phyloP scores from a whole-genome alignment of 441 rosid genomes.

The Aquilaria agallochum region DNA sequence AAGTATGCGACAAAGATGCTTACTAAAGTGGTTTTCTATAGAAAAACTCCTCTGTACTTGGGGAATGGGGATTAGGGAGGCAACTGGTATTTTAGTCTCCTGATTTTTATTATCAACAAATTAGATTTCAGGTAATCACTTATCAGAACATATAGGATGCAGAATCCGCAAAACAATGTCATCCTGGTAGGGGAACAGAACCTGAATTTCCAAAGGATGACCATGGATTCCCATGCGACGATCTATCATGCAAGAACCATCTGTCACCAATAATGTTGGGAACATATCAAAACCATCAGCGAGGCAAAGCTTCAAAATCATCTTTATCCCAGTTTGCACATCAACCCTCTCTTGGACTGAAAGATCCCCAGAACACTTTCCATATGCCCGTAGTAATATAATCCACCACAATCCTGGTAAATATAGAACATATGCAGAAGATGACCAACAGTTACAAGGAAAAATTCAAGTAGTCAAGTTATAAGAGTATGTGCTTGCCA shows the following conservation, averaged over 20 bases:
- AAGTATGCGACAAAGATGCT: no score
- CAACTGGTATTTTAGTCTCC: no score
- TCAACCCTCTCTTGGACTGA: conserved; percentile 81
- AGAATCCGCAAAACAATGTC: no score
- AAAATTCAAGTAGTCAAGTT: conserved; percentile 5
- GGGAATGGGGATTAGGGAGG: no score
- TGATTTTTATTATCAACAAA: no score
- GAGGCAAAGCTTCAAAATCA: conserved; percentile 77
- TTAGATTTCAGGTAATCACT: no score
- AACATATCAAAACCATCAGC: conserved; percentile 94
- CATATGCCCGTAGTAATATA: conserved; percentile 64
- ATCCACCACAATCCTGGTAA: conserved; percentile 71
- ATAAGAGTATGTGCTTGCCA: conserved; percentile 32
- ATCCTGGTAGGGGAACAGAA: conserved; percentile 9
- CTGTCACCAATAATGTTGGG: conserved; percentile 83
- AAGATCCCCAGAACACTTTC: conserved; percentile 61
- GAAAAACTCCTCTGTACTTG: no score
- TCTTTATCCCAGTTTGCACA: conserved; percentile 89
- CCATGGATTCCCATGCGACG: conserved; percentile 79
- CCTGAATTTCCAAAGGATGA: conserved; percentile 74
- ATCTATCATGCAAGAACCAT: conserved; percentile 82
- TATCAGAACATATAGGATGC: no score
- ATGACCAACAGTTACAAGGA: background rate
- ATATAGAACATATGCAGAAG: conserved; percentile 11
- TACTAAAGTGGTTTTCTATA: no score